Evolutionary conservation across 2,329 filamentous ascomycete genomes (phyloP).

Genomic region (Penicillium sp.): DNA sequence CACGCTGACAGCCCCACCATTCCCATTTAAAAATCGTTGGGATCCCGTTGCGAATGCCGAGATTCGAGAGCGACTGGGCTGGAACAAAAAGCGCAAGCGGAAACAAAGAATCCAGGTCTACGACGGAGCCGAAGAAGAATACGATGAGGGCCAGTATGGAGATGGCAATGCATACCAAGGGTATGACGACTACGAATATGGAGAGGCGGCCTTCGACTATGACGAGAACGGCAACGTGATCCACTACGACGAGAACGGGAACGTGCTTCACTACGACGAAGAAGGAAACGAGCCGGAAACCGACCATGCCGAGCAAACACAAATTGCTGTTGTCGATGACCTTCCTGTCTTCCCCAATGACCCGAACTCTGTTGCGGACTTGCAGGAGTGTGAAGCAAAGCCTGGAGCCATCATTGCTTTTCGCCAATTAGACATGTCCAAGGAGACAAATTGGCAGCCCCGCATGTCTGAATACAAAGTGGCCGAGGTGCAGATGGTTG

Average conservation of each 20-base stretch:
- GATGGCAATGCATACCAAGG: constrained; percentile 2
- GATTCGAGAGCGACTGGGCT: constrained; percentile 42
- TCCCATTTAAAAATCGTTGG: constrained; percentile 89
- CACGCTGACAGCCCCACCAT: constrained; percentile 73
- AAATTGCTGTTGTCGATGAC: constrained; percentile 38
- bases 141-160: constrained; percentile 41
- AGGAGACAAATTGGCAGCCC: constrained; percentile 49
- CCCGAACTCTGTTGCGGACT: constrained; percentile 59
- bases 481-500: constrained; percentile 62
- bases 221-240: not conserved
- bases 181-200: not conserved
- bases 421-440: constrained; percentile 49
- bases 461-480: constrained; percentile 59
- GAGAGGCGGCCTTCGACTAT: not conserved
- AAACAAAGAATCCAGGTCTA: constrained; percentile 56
- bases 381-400: constrained; percentile 34
- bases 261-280: constrained; percentile 40
- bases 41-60: constrained; percentile 67
- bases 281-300: constrained; percentile 11
- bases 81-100: constrained; percentile 38
- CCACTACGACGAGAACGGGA: not conserved
- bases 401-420: constrained; percentile 47
- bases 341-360: constrained; percentile 57
- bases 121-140: constrained; percentile 43
- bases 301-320: not conserved